Conservation (phyloP, 176 grass and related monocot genomes). For the Zea luxurians region DNA sequence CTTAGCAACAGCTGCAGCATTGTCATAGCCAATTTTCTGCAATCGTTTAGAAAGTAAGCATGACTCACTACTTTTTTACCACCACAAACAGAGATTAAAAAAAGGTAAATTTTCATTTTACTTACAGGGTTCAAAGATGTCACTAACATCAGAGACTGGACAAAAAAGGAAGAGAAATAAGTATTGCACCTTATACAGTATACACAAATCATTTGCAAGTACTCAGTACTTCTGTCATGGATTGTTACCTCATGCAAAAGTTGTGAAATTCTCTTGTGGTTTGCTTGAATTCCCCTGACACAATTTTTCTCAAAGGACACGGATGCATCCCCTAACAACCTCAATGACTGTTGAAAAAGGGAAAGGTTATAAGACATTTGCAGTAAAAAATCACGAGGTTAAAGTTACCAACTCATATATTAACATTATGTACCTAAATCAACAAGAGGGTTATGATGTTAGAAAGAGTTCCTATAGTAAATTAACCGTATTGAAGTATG, state of each 20-base stretch:
- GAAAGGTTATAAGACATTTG: neutral
- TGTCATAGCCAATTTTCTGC: slow-evolving; percentile 99
- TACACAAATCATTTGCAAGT: slow-evolving; percentile 7
- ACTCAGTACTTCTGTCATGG: neutral
- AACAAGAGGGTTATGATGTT: neutral
- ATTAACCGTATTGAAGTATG: slow-evolving; percentile 16
- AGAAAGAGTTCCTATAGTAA: neutral
- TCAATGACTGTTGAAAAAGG: slow-evolving; percentile 63
- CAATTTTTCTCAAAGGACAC: slow-evolving; percentile 95
- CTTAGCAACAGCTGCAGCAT: slow-evolving; percentile 94
- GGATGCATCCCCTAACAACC: slow-evolving; percentile 89
- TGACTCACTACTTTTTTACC: slow-evolving; percentile 1
- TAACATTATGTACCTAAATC: neutral
- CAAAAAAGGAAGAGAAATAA: slow-evolving; percentile 36
- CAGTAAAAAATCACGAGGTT: slow-evolving; percentile 17
- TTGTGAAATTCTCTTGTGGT: slow-evolving; percentile 86
- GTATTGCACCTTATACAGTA: slow-evolving; percentile 1
- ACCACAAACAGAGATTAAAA: slow-evolving; percentile 11
- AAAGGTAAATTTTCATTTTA: slow-evolving; percentile 32
- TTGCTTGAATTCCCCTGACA: slow-evolving; percentile 92
- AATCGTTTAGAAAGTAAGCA: slow-evolving; percentile 38
- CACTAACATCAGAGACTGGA: slow-evolving; percentile 95
- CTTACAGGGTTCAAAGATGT: slow-evolving; percentile 97
- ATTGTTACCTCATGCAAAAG: slow-evolving; percentile 82
- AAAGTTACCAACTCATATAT: slow-evolving; percentile 19